A percentile compares a stretch with the other conserved stretches of the same genome.
Evolutionary conservation across 140 eudicot genomes (phyloP).

Genomic region (Anethum foeniculum): DNA sequence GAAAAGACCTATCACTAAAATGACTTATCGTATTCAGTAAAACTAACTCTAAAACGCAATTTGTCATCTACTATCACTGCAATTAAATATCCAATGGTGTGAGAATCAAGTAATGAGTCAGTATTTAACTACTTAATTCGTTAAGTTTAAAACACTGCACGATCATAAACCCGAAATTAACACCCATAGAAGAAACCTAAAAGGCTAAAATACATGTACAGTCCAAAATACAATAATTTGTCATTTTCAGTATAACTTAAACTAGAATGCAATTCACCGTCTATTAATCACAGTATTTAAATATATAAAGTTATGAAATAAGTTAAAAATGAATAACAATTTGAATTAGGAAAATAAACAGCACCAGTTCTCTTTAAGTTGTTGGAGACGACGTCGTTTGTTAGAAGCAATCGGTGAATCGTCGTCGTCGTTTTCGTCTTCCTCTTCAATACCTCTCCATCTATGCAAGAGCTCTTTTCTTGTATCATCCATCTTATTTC

Average conservation of each 20-base stretch:
- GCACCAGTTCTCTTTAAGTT: slow-evolving; percentile 65
- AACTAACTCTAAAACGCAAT: background rate
- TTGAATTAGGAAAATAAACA: background rate
- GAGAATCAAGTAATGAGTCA: background rate
- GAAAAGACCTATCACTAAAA: background rate
- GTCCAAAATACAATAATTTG: background rate
- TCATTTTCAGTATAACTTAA: background rate
- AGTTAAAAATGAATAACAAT: background rate
- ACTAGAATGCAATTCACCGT: background rate
- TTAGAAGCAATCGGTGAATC: slow-evolving; percentile 10
- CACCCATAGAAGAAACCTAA: background rate
- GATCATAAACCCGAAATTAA: background rate
- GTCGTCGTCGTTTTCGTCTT: slow-evolving; percentile 38
- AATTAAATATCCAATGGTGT: background rate
- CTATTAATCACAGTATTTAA: background rate
- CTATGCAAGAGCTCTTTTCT: slow-evolving; percentile 57
- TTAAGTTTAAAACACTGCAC: background rate
- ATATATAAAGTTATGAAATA: background rate
- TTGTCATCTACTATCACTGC: background rate
- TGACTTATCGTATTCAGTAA: background rate
- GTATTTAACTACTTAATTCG: background rate
- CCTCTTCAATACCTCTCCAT: slow-evolving; percentile 74
- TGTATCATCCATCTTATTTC: background rate
- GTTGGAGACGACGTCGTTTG: slow-evolving; percentile 42
- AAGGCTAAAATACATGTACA: background rate